Conservation (phyloP, 2,329 filamentous ascomycete species). For the Trichoderma sp. region DNA sequence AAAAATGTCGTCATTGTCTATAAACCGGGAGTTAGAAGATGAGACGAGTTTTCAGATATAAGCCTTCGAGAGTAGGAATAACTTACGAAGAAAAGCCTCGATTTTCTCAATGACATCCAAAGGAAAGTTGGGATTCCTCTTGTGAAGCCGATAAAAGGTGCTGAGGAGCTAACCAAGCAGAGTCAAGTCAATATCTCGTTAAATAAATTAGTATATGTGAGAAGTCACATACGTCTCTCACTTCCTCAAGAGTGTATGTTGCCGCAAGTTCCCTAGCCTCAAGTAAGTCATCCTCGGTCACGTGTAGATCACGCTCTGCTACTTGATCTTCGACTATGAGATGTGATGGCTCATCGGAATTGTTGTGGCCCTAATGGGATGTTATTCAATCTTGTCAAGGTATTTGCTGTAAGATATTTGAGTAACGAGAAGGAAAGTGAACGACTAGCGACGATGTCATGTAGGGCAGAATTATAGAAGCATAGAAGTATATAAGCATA, state of each 20-base stretch:
- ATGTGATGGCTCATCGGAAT: background rate
- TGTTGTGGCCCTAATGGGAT: background rate
- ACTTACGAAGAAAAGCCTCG: slow-evolving; percentile 37
- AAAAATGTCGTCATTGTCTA: slow-evolving; percentile 34
- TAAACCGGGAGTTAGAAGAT: background rate
- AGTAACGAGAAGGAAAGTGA: background rate
- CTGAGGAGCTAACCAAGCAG: background rate
- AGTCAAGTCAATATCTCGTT: background rate
- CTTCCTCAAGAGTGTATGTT: slow-evolving; percentile 36
- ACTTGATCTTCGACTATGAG: background rate
- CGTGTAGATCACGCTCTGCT: slow-evolving; percentile 22
- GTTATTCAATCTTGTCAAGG: background rate
- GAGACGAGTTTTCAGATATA: too few species aligned
- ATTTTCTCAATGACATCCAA: slow-evolving; percentile 36
- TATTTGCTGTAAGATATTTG: background rate
- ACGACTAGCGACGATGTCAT: background rate
- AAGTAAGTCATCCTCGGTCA: slow-evolving; percentile 45
- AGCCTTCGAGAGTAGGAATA: background rate
- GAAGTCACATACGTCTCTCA: slow-evolving; percentile 28
- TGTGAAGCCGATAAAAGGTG: slow-evolving; percentile 26
- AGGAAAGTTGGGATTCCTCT: slow-evolving; percentile 41
- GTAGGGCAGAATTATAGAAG: background rate
- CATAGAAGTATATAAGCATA: background rate
- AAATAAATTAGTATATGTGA: background rate
- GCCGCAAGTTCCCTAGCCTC: slow-evolving; percentile 41